Evolutionary conservation across 2,329 filamentous ascomycete genomes (phyloP), one percentile per base, ranked within the genome.

Genomic region (Colletotrichum higginsianum): DNA sequence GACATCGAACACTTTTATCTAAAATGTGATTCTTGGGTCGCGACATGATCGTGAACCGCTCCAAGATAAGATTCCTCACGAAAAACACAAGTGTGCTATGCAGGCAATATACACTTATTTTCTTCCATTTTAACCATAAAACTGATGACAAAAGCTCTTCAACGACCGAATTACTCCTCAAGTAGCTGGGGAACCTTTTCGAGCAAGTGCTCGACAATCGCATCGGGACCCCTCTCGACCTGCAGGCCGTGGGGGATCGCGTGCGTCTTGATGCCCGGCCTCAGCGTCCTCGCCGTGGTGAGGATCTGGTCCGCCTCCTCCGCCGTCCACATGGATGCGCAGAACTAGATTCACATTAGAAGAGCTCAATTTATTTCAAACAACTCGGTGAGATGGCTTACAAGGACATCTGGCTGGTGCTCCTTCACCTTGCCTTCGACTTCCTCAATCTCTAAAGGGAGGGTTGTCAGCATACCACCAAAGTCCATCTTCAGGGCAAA

Each of bases 231-330:
- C 65, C 80, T 82, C 72, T 87, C 81, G 2, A 87, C 85, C 74
- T 89, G 87, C 62, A 90, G 75, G 0, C 87, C 87, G 42, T 87
- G 83, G 0, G 88, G 87, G 58, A 89, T 85, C 0, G 86, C 86
- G 75, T 87, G 83, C 0, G 84, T 86, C 77, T 84, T 86, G 72
- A 89, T 83, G 12, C 82, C 81, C 0, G 87, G 86, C 26, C 82
- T 78, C 35, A 84, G 80, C 1, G 79, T 76, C 68, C 81, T 80
- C 1, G 87, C 87, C 42, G 84, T 84, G 1, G 77, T 74, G 30
- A 83, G 79, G 35, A 88, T 87, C 71, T 83, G 76, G 8, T 80
- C 75, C 30, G 82, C 83, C 77, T 89, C 81, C 73, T 88, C 85
- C 0, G 82, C 75, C 0, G 82, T 82, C 84, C 83, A 85, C 83